Percentiles rank a stretch among this genome's conserved stretches.
phyloP scores from a whole-genome alignment of 768 basidiomycete species.

The Trametes villosa region DNA sequence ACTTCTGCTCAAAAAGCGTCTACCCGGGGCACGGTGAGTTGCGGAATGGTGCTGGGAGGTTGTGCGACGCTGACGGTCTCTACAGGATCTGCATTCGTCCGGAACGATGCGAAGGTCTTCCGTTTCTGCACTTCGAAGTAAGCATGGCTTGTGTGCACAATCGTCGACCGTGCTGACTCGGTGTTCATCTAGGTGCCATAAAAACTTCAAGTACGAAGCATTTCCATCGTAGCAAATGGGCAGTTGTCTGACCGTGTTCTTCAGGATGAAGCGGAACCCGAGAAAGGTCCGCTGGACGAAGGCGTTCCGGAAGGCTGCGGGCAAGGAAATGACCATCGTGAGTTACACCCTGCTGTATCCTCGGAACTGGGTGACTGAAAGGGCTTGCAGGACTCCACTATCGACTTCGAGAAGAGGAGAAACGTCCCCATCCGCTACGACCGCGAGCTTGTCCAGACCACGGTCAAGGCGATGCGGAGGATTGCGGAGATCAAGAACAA shows the following conservation, averaged over 20 bases:
- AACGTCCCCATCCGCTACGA: slow-evolving; percentile 98
- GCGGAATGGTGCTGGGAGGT: not conserved
- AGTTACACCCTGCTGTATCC: slow-evolving; percentile 1
- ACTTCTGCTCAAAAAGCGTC: slow-evolving; percentile 95
- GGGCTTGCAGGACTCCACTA: slow-evolving; percentile 82
- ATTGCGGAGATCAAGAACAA: slow-evolving; percentile 89
- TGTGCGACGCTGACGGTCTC: not conserved
- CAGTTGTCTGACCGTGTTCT: not conserved
- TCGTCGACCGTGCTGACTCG: slow-evolving; percentile 12
- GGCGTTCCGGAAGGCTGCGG: slow-evolving; percentile 97
- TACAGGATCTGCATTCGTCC: slow-evolving; percentile 93
- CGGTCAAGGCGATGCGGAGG: slow-evolving; percentile 95
- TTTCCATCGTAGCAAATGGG: not conserved
- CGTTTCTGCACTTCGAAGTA: slow-evolving; percentile 98
- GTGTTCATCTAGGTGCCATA: slow-evolving; percentile 75
- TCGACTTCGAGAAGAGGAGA: slow-evolving; percentile 98
- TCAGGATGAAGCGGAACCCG: slow-evolving; percentile 98
- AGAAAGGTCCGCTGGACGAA: slow-evolving; percentile 99
- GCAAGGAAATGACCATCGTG: slow-evolving; percentile 99
- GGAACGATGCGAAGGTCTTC: slow-evolving; percentile 98
- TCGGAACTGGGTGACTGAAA: not conserved
- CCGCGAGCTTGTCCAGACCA: slow-evolving; percentile 90
- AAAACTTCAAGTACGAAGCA: slow-evolving; percentile 91
- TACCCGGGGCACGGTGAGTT: slow-evolving; percentile 92
- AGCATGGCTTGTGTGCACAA: slow-evolving; percentile 36